Percentiles rank a stretch among this genome's conserved stretches.
Conservation (phyloP, 164 flowering plant species). For the Vitis cinerea region DNA sequence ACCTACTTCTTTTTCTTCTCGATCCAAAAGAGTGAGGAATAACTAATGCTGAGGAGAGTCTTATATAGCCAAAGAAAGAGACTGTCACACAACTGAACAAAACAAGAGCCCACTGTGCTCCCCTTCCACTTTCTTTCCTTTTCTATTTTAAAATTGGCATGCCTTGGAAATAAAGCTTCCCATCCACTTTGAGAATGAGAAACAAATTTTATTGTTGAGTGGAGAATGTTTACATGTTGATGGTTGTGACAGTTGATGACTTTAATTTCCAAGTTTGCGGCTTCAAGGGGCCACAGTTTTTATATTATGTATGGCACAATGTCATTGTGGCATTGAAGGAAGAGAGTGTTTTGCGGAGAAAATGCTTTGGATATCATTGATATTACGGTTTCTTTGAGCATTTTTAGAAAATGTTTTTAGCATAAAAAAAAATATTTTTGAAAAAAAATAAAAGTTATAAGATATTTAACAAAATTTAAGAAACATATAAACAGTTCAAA, state of each 20-base stretch:
- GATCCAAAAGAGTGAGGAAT: not conserved
- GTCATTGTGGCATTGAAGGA: too few species aligned
- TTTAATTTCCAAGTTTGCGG: not conserved
- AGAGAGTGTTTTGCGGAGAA: too few species aligned
- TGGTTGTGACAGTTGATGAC: not conserved
- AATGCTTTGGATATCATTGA: too few species aligned
- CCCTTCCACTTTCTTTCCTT: not conserved
- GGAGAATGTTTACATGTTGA: not conserved
- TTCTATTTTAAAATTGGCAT: not conserved
- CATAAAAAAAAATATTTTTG: too few species aligned
- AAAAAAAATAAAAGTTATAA: too few species aligned
- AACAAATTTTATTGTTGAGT: not conserved
- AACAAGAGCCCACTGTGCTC: not conserved
- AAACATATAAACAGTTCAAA: too few species aligned
- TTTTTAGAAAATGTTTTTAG: too few species aligned
- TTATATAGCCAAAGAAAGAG: constrained; percentile 1
- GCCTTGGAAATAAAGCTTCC: not conserved
- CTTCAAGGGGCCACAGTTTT: too few species aligned
- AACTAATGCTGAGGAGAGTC: not conserved
- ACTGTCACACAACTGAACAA: not conserved
- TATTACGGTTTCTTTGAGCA: too few species aligned
- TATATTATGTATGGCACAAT: too few species aligned
- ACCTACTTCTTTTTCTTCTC: not conserved
- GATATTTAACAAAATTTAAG: too few species aligned
- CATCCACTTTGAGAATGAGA: too few species aligned